phyloP scores from a whole-genome alignment of 2,329 filamentous ascomycete species.

The Mollisiaceae sp. region DNA sequence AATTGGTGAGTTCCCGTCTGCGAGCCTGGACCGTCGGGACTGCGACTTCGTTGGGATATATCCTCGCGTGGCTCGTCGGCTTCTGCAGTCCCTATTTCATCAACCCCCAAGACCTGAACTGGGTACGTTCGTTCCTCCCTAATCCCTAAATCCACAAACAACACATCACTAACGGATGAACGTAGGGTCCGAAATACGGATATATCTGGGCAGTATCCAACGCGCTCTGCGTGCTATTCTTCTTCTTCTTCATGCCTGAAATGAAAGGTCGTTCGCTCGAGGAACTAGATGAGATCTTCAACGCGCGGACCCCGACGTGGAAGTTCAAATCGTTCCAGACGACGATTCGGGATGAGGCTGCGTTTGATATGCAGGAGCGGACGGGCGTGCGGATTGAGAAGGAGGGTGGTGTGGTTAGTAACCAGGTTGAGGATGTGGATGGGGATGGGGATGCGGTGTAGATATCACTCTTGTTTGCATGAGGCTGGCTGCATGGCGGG shows the following conservation, averaged over 20 bases:
- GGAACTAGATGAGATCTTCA: slow-evolving; percentile 47
- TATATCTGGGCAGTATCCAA: slow-evolving; percentile 47
- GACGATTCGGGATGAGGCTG: slow-evolving; percentile 27
- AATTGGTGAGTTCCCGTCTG: slow-evolving; percentile 49
- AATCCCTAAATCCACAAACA: not conserved
- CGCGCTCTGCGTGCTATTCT: slow-evolving; percentile 43
- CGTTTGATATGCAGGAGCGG: slow-evolving; percentile 22
- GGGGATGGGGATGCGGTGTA: not conserved
- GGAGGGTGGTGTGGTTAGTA: slow-evolving; percentile 12
- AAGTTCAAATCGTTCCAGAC: slow-evolving; percentile 24
- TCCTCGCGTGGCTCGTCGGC: slow-evolving; percentile 44
- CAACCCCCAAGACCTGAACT: slow-evolving; percentile 45
- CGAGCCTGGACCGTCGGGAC: slow-evolving; percentile 51
- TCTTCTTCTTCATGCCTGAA: slow-evolving; percentile 46
- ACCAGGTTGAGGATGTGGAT: slow-evolving; percentile 1
- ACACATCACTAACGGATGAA: slow-evolving; percentile 20
- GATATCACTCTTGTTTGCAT: no score
- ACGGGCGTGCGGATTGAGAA: slow-evolving; percentile 21
- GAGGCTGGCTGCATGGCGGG: not conserved
- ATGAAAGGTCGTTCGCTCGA: slow-evolving; percentile 47
- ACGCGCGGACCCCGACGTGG: slow-evolving; percentile 28
- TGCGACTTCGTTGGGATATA: slow-evolving; percentile 48
- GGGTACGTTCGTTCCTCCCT: slow-evolving; percentile 35
- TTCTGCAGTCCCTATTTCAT: slow-evolving; percentile 43
- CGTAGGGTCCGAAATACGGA: slow-evolving; percentile 45